Base-by-base conservation (phyloP, 139 green algal genomes). In the Picochlorum sp. region DNA sequence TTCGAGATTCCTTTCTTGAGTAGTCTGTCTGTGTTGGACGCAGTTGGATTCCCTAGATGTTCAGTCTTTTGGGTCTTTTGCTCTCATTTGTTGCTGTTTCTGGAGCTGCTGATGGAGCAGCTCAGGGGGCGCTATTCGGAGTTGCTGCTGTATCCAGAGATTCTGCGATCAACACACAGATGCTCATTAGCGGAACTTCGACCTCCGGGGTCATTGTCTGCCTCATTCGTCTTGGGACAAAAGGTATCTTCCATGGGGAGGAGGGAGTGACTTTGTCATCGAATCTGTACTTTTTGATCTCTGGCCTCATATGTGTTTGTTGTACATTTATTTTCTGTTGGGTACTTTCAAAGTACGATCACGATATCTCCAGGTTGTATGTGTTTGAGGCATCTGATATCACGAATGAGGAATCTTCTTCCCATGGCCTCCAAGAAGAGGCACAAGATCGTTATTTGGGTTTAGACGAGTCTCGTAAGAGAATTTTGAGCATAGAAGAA, bases 51-150 rank as follows among this genome's bases (percentile, higher is more conserved):
- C 31, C 6, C 16, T 38, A 14, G 11, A 1, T 54, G 18, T 9
- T 54, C 47, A 20, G 18, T 65, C 65, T 2, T n/a, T 58, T 79
- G 55, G 59, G 23, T 0, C 49, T 77, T 11, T 30, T 85, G 60
- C 62, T 92, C 44, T 49, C 70, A 15, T 55, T 78, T 11, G 76
- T 88, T 41, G 70, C 77, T 21, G n/a, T 76, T 18, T 71, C 69
- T 47, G 85, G 85, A 9, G 31, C 76, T 6, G 72, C 75, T 5
- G 86, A 94, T 60, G 86, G 86, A 6, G 8, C 87, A 0, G 68
- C 63, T 2, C 86, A 94, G 63, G 84, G 81, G 1, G 86, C 84
- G 1, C 67, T 94, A 21, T 91, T 92, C 76, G 82, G 68, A 3
- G 78, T 85, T 28, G 82, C 74, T 0, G 78, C 78, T 54, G 16